Evolutionary conservation across 768 basidiomycete genomes (phyloP), one percentile per base, ranked within the genome.

Genomic region (Auricularia auricula-judae): DNA sequence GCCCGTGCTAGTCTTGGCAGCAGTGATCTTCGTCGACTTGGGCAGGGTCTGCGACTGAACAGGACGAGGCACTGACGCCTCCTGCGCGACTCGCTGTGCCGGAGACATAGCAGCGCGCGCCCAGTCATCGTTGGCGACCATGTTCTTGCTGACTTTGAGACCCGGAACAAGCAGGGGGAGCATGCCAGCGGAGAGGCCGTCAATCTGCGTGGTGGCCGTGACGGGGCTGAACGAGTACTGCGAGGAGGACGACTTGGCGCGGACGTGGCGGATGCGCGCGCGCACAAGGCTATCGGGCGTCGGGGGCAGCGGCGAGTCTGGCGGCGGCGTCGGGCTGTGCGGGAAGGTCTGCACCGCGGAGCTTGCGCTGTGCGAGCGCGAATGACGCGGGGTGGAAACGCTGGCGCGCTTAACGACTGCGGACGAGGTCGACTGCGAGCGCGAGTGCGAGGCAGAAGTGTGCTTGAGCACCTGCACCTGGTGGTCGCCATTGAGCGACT

Each of bases 101-200:
- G 14, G 18, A 10, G 47, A 51, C 5, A 71, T 79, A 75, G 73
- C 71, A 36, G 64, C 67, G 58, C 70, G 68, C 16, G 72, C 76
- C n/a, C 78, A 74, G 56, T 74, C 78, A 35, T 79, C 76, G 64
- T 76, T 81, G 71, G 86, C 81, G 72, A 75, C 81, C 76, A 87
- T 80, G 58, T 83, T 79, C 10, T 76, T 70, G 39, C 86, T 83
- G 62, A 87, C 75, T 62, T 76, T 85, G 39, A 88, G 75, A 3
- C 86, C 87, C 10, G 86, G 86, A 58, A 88, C 80, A 36, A 88
- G 81, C 35, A 87, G 74, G 12, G 87, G 87, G 2, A 89, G 77
- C 23, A 89, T 78, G 35, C 84, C 84, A 16, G 87, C 87, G 7
- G 86, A 86, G 62, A 89, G 78, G 16, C 83, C 84, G 66, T 89